Conservation (phyloP, 176 grass and related monocot species). For the Carex littledalei region DNA sequence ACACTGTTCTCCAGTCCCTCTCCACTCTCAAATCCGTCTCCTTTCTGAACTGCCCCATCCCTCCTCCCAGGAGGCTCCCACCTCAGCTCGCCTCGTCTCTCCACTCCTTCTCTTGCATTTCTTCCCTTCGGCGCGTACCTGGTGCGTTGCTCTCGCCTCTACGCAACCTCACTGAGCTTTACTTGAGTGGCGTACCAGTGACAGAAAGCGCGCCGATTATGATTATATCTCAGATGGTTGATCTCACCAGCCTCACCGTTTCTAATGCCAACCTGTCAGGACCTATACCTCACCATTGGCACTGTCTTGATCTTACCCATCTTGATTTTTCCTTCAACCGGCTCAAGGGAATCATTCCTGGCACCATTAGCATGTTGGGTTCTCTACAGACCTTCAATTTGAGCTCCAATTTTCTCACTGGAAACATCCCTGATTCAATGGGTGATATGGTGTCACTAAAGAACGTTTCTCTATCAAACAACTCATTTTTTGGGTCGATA, state of each 20-base stretch:
- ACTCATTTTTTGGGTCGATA: slow-evolving; percentile 62
- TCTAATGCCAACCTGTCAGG: slow-evolving; percentile 74
- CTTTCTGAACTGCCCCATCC: slow-evolving; percentile 49
- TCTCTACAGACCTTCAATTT: slow-evolving; percentile 60
- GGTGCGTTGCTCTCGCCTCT: slow-evolving; percentile 72
- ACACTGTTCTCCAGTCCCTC: slow-evolving; percentile 54
- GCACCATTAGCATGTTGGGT: slow-evolving; percentile 58
- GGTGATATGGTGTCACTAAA: slow-evolving; percentile 71
- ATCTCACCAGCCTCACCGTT: slow-evolving; percentile 45
- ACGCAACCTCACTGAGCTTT: slow-evolving; percentile 62
- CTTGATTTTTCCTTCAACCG: slow-evolving; percentile 82
- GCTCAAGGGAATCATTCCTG: slow-evolving; percentile 57
- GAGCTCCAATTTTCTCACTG: slow-evolving; percentile 70
- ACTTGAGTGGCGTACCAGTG: slow-evolving; percentile 48
- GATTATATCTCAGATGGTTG: slow-evolving; percentile 68
- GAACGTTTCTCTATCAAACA: slow-evolving; percentile 50
- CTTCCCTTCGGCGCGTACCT: slow-evolving; percentile 57
- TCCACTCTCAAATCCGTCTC: slow-evolving; percentile 48
- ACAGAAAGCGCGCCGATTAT: slow-evolving; percentile 41
- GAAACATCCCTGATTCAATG: slow-evolving; percentile 53
- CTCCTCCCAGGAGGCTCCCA: slow-evolving; percentile 50
- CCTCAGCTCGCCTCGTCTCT: slow-evolving; percentile 42
- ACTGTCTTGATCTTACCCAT: slow-evolving; percentile 62
- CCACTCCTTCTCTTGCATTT: slow-evolving; percentile 54
- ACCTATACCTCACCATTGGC: slow-evolving; percentile 76